phyloP scores from a whole-genome alignment of 1,139 yeast genomes.

The Groenewaldozyma sp. region DNA sequence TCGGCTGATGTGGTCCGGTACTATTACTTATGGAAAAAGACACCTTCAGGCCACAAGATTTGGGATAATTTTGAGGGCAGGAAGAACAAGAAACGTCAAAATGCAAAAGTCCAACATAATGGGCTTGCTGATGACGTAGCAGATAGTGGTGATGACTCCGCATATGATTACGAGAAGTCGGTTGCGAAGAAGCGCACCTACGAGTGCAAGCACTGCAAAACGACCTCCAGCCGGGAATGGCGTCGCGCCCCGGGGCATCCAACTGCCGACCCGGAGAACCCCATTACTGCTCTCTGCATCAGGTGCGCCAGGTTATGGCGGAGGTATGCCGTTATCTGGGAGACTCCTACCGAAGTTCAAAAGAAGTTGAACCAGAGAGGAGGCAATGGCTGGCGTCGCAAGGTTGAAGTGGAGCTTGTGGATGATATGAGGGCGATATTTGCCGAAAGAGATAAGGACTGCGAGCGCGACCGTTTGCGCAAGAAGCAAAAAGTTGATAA shows the following conservation, averaged over 20 bases:
- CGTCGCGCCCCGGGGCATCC: constrained; percentile 56
- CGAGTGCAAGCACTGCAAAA: constrained; percentile 57
- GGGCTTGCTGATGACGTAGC: constrained; percentile 43
- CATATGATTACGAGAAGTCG: constrained; percentile 49
- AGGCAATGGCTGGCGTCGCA: constrained; percentile 46
- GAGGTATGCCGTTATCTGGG: constrained; percentile 86
- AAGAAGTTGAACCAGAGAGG: constrained; percentile 40
- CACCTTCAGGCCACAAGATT: constrained; percentile 58
- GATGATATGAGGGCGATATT: constrained; percentile 55
- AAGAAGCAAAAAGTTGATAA: constrained; percentile 16
- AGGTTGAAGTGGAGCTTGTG: constrained; percentile 62
- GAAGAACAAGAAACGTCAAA: constrained; percentile 36
- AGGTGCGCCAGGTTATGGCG: constrained; percentile 92
- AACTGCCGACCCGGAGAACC: constrained; percentile 32
- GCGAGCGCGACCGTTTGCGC: constrained; percentile 14
- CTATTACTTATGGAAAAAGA: constrained; percentile 87
- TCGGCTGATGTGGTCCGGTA: constrained; percentile 72
- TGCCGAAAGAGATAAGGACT: constrained; percentile 37
- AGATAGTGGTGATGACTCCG: constrained; percentile 62
- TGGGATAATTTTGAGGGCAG: constrained; percentile 85
- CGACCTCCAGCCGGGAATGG: constrained; percentile 54
- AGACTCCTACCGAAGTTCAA: constrained; percentile 60
- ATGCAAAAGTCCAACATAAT: constrained; percentile 21
- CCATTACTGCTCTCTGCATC: constrained; percentile 55
- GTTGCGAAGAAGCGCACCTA: constrained; percentile 32